Base-by-base conservation (phyloP, 805 yeast species). In the Pichia deserticola region DNA sequence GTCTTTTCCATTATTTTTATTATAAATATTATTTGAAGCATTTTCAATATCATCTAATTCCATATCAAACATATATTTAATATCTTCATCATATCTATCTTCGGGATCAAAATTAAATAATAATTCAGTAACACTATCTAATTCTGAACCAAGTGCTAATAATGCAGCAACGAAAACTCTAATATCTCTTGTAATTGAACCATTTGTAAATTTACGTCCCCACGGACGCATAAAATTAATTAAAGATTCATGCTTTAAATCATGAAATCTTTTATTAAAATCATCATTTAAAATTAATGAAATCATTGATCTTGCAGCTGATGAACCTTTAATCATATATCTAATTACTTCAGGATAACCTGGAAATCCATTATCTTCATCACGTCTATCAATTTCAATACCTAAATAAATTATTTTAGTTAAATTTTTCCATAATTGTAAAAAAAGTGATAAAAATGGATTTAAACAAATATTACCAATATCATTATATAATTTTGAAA, bases 41-140 rank as follows among this genome's bases (percentile, higher is more conserved):
- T 56, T 55, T 12, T 64, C 64, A 50, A 56, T 61, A 28, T 52
- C 57, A 12, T 60, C 61, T 15, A 61, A 45, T 38, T 64, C 65
- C 48, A 61, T 49, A 48, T 66, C 70, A 54, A 64, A 66, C 69
- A 67, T 67, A 47, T 66, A 67, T 38, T 56, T 56, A 15, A 66
- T 56, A 52, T 84, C 89, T 55, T 82, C 89, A 61, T 84, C 90
- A 54, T 78, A 81, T 48, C 78, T 69, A 61, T 84, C 90, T 48
- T 80, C 80, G 44, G 72, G 71, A 53, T 79, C 84, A 48, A 81
- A 61, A 57, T 78, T 81, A 12, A 75, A 70, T 51, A 81, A 62
- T 11, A 82, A 65, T 45, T 77, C 81, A 0, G 80, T 77, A 7
- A 80, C 74, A 51, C 77, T 81, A 15, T 71, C 69, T 33, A 74